These are phyloP conservation scores for Leavenworthia alabamica DNA, from an alignment of 345 rosid species.

Conservation along the genomic window DNA sequence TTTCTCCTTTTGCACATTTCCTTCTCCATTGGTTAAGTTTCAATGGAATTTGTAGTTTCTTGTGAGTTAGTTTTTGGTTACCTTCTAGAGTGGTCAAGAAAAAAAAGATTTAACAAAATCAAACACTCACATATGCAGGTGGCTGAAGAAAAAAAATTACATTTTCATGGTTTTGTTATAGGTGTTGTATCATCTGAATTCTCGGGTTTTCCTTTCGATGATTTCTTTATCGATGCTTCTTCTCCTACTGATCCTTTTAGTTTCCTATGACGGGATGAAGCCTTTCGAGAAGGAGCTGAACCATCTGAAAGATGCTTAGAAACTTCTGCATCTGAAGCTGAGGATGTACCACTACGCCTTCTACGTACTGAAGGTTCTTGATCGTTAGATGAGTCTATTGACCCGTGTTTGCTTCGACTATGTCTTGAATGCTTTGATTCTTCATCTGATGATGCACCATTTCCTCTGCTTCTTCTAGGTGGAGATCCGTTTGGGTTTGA, in stretches of 20 bases:
- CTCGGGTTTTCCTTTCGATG: slow-evolving; percentile 23
- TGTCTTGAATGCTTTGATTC: slow-evolving; percentile 18
- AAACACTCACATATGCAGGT: slow-evolving; percentile 3
- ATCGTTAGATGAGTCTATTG: slow-evolving; percentile 20
- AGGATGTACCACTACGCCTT: slow-evolving; percentile 9
- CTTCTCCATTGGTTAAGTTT: slow-evolving; percentile 2
- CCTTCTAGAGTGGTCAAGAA: not conserved
- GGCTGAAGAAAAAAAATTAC: not conserved
- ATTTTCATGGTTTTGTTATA: not conserved
- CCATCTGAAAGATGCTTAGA: slow-evolving; percentile 17
- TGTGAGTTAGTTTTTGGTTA: not conserved
- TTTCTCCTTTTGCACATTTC: slow-evolving; percentile 13
- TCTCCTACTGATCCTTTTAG: slow-evolving; percentile 29
- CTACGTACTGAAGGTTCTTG: slow-evolving; percentile 28
- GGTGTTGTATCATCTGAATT: slow-evolving; percentile 21
- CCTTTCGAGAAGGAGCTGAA: slow-evolving; percentile 30
- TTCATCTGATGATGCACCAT: slow-evolving; percentile 19
- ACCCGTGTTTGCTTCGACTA: slow-evolving; percentile 20
- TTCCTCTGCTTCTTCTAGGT: slow-evolving; percentile 21
- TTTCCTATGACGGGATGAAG: slow-evolving; percentile 24
- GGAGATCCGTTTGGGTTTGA: slow-evolving; percentile 13
- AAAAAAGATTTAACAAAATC: not conserved
- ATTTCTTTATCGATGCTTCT: slow-evolving; percentile 23
- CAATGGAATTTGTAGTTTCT: slow-evolving; percentile 2
- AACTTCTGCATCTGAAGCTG: slow-evolving; percentile 10